Base-by-base conservation (phyloP, 495 filamentous ascomycete genomes). In the Elasticomyces elasticus region DNA sequence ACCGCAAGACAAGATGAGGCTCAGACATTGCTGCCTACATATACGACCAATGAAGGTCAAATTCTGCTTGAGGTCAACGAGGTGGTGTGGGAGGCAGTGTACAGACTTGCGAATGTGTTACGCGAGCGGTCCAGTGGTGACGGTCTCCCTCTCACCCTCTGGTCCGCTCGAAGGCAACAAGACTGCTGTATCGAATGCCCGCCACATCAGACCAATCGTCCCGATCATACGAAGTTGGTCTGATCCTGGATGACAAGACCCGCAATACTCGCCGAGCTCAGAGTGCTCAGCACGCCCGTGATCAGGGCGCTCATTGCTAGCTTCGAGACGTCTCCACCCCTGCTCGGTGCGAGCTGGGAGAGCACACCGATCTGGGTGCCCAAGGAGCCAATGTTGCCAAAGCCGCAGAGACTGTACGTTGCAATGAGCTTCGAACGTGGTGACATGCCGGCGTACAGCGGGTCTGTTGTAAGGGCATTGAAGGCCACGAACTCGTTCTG, bases 341-440 rank as follows among this genome's bases (percentile, higher is more conserved):
- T 77, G 23, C 73, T 70, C 0, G 89, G 87, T 1, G 85, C 79
- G 46, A 95, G 76, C 71, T 94, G 88, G 0, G 82, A 79, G 6
- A 94, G 71, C 37, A 95, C 85, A 67, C 87, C 86, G 52, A 90
- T 90, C 67, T 94, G 87, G 52, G 85, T 89, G 55, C 87, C 87
- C 33, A 91, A 79, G 31, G 85, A 87, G 44, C 80, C 79, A 56
- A 91, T 81, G 66, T 91, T 94, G 43, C 83, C 87, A 49, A 73
- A 71, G 13, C 72, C 67, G 68, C 86, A 86, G 30, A 83, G 74
- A 1, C 79, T 78, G 54, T 83, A 86, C 15, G 86, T 85, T 47
- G 80, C 81, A 62, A 89, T 85, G 20, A 87, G 75, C 26, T 75
- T 77, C 7, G 85, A 86, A 35, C 89, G 85, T 10, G 78, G 67